phyloP scores from a whole-genome alignment of 2,329 filamentous ascomycete genomes.

The Camillea tinctor region DNA sequence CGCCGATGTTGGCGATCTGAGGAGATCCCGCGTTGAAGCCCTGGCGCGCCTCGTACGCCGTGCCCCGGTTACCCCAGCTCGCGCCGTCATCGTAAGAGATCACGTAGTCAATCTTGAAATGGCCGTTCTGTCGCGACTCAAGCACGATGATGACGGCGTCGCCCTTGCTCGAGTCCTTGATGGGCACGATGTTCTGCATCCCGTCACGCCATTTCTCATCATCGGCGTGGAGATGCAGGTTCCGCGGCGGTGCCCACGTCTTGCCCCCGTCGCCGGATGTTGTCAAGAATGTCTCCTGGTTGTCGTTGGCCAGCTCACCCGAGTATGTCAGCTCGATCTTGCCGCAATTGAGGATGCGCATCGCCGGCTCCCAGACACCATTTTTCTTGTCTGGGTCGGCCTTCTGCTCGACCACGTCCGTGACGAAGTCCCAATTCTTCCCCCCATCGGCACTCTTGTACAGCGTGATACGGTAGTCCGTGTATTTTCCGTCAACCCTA shows the following conservation, averaged over 20 bases:
- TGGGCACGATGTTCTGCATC: background rate
- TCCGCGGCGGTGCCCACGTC: constrained; percentile 1
- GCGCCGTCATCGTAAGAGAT: constrained; percentile 1
- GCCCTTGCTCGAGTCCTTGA: background rate
- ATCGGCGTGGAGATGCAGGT: background rate
- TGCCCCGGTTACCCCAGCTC: background rate
- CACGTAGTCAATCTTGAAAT: background rate
- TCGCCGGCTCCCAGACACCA: constrained; percentile 45
- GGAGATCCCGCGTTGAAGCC: background rate
- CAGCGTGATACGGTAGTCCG: constrained; percentile 39
- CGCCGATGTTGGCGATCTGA: constrained; percentile 1
- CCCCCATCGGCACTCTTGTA: constrained; percentile 40
- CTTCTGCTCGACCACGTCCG: constrained; percentile 23
- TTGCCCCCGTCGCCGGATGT: constrained; percentile 31
- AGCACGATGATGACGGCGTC: constrained; percentile 2
- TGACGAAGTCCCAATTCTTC: constrained; percentile 33
- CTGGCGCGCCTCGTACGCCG: background rate
- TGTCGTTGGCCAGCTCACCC: constrained; percentile 34
- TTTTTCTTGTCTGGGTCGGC: constrained; percentile 17
- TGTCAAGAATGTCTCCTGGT: constrained; percentile 42
- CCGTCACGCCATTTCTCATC: background rate
- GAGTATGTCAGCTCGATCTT: constrained; percentile 39
- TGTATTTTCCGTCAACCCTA: constrained; percentile 18
- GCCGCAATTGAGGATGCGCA: constrained; percentile 36
- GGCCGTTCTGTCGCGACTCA: background rate